Evolutionary conservation across 352 stramenopile genomes (phyloP), one percentile per base, ranked within the genome.

Genomic region (Globisporangium splendens): DNA sequence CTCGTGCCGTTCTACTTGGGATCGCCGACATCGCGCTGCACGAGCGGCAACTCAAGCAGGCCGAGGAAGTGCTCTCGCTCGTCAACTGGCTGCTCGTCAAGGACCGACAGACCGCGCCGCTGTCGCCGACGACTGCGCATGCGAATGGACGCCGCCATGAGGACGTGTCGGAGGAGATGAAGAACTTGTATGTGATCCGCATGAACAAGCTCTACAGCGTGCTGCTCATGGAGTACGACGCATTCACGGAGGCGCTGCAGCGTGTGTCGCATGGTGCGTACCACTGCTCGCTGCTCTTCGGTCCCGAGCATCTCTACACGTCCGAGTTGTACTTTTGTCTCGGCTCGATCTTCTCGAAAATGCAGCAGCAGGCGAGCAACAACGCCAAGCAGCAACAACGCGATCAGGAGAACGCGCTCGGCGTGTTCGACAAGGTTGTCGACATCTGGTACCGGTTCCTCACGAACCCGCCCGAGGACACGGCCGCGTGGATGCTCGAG

Each of bases 361-460:
- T 79, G 64, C 70, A 82, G 17, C 62, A 72, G 21, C 62, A 72
- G 12, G 24, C 66, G 67, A 15, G 62, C 61, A 48, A 67, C 20
- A 12, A 57, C 69, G 15, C 8, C 28, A 21, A 54, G 39, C 55
- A 60, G 17, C 50, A 59, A 28, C 50, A 56, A 21, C 57, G 59
- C 54, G 54, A 70, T 22, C 61, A 50, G 5, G 78, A 91, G 35
- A 86, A 73, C 44, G 73, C 82, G 22, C 65, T 91, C 21, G 73
- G 73, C 18, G 78, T 89, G 77, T 77, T 86, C 21, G 82, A 91
- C 62, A 91, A 91, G 39, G 74, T 89, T 12, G 79, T 91, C 28
- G 79, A 91, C 59, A 89, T 89, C 46, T 89, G 77, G 79, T 89
- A 89, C 65, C 73, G 77, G 1, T 89, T 89, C 56, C 54, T 87